Conservation (phyloP, 306 rosid species). For the Acacia melanoxylon region DNA sequence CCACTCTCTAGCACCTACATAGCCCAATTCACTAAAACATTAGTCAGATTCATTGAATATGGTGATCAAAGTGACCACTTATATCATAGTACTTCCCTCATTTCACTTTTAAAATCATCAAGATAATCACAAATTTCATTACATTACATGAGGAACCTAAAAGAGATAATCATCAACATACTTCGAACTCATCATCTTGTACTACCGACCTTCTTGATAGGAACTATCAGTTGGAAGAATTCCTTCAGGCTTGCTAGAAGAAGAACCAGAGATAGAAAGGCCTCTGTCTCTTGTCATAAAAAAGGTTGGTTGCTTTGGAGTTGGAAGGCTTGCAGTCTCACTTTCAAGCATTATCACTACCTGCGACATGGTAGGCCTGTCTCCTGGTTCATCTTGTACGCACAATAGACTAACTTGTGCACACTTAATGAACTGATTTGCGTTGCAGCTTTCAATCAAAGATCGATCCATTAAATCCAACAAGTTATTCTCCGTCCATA, state of each 20-base stretch:
- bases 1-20: neutral
- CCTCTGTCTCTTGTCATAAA: neutral
- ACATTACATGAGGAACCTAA: neutral
- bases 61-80: neutral
- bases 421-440: neutral
- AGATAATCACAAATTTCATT: neutral
- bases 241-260: conserved; percentile 36
- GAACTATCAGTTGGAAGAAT: conserved; percentile 17
- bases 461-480: neutral
- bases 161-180: neutral
- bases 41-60: neutral
- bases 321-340: conserved; percentile 25
- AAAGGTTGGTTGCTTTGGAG: conserved; percentile 49
- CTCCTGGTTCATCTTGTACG: neutral
- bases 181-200: neutral
- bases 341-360: conserved; percentile 1
- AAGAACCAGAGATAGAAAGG: conserved; percentile 30
- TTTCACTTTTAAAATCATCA: neutral
- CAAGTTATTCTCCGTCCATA: neutral
- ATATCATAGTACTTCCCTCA: neutral
- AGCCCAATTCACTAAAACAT: neutral
- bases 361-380: neutral
- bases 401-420: neutral
- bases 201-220: conserved; percentile 39
- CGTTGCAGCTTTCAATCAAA: neutral